phyloP scores from a whole-genome alignment of 441 rosid species.

The Arabidopsis hybrid region DNA sequence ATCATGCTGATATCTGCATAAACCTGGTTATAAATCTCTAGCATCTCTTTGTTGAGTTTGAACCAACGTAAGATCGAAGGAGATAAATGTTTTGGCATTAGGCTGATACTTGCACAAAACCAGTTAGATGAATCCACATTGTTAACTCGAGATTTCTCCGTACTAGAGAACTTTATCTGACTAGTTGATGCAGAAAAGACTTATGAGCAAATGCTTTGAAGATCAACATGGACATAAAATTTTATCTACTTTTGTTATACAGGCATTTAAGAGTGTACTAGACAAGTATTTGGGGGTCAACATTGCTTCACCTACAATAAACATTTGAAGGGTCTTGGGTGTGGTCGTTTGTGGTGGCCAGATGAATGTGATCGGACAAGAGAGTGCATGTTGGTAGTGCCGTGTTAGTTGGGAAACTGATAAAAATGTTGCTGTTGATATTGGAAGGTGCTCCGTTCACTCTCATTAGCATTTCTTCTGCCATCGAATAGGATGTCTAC shows the following conservation, averaged over 20 bases:
- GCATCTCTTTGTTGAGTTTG: not conserved
- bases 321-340: slow-evolving; percentile 16
- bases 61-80: not conserved
- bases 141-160: not conserved
- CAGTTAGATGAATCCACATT: not conserved
- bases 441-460: not conserved
- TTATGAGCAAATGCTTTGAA: slow-evolving; percentile 1
- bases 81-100: not conserved
- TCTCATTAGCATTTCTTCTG: not conserved
- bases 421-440: slow-evolving; percentile 12
- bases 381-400: slow-evolving; percentile 5
- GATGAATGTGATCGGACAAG: slow-evolving; percentile 18
- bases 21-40: not conserved
- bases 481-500: not conserved
- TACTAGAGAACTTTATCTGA: slow-evolving; percentile 13
- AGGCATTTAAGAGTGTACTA: slow-evolving; percentile 76
- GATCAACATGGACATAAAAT: not conserved
- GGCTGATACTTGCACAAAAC: not conserved
- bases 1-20: slow-evolving; percentile 7
- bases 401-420: not conserved
- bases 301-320: slow-evolving; percentile 37
- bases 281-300: slow-evolving; percentile 68
- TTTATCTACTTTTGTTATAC: slow-evolving; percentile 42
- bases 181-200: slow-evolving; percentile 16
- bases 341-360: slow-evolving; percentile 16